phyloP scores from a whole-genome alignment of 1,139 yeast genomes.

The Pichia sp. region DNA sequence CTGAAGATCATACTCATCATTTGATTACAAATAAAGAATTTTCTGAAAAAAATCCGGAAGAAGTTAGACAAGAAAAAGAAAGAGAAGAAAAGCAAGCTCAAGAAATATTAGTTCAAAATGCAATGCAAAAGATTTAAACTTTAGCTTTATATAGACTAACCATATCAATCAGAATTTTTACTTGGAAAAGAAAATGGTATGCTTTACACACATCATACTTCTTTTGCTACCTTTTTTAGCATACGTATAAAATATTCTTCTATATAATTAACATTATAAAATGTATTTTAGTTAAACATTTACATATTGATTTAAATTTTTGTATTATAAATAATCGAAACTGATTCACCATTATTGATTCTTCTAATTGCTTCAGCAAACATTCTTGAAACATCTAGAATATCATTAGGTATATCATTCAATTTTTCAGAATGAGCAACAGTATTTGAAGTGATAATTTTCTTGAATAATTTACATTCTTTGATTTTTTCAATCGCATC shows the following conservation, averaged over 20 bases:
- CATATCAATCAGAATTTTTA: not conserved
- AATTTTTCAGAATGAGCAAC: conserved; percentile 76
- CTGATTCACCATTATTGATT: conserved; percentile 95
- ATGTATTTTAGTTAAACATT: not conserved
- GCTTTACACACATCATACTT: no score
- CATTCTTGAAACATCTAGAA: conserved; percentile 78
- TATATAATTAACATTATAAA: not conserved
- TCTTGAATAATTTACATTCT: conserved; percentile 62
- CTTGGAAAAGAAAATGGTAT: not conserved
- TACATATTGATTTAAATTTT: conserved; percentile 45
- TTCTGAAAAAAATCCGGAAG: conserved; percentile 35
- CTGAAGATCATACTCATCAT: conserved; percentile 41
- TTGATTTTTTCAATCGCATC: conserved; percentile 74
- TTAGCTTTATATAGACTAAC: not conserved
- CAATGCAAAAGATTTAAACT: not conserved
- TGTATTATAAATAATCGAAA: conserved; percentile 87
- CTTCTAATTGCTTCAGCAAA: conserved; percentile 94
- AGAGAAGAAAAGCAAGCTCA: conserved; percentile 25
- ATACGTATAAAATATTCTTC: not conserved
- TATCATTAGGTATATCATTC: conserved; percentile 54
- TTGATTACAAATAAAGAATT: conserved; percentile 48
- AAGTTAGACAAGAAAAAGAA: conserved; percentile 36
- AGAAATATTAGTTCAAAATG: conserved; percentile 6
- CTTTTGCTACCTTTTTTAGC: not conserved
- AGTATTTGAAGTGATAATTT: conserved; percentile 84